phyloP scores from a whole-genome alignment of 2,329 filamentous ascomycete genomes.

The Fusarium musae region DNA sequence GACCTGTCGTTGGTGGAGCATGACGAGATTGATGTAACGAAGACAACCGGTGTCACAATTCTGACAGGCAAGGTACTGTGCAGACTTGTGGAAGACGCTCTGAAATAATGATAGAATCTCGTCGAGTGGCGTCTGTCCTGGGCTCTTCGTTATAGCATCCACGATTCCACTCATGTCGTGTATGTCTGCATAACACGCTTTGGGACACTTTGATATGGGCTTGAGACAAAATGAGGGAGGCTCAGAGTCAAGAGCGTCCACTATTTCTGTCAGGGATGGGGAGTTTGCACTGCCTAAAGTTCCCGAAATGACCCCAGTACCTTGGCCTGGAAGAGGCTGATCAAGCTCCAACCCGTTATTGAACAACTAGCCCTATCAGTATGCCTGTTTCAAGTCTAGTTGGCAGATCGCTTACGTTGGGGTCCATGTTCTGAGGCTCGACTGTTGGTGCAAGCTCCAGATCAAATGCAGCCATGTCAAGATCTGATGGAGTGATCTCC shows the following conservation, averaged over 20 bases:
- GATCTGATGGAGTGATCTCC: not conserved
- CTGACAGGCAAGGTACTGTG: not conserved
- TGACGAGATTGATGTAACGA: slow-evolving; percentile 7
- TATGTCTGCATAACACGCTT: not conserved
- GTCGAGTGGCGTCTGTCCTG: not conserved
- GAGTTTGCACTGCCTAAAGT: not conserved
- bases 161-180: not conserved
- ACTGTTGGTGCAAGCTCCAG: not conserved
- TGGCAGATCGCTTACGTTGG: not conserved
- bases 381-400: not conserved
- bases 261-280: slow-evolving; percentile 1
- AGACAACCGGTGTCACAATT: slow-evolving; percentile 12
- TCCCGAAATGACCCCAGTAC: not conserved
- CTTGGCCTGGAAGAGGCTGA: not conserved
- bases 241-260: not conserved
- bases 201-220: not conserved
- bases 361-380: not conserved
- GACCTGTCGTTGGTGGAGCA: slow-evolving; percentile 14
- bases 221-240: not conserved
- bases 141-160: not conserved
- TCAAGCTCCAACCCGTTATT: not conserved
- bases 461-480: not conserved
- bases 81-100: not conserved
- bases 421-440: not conserved
- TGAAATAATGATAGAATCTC: not conserved